phyloP scores from a whole-genome alignment of 805 yeast genomes.

The Ogataea paraovalis region DNA sequence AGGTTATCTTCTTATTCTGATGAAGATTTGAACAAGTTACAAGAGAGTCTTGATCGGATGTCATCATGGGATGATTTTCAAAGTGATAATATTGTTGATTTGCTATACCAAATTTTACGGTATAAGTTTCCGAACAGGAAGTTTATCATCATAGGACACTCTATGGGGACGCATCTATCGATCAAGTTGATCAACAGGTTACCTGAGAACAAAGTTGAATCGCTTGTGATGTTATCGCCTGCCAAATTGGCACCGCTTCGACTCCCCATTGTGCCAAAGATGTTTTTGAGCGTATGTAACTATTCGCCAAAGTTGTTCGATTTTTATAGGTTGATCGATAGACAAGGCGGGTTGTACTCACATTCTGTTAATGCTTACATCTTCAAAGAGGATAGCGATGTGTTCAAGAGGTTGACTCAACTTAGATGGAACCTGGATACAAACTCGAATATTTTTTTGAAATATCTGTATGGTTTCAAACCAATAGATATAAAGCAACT shows the following conservation, averaged over 20 bases:
- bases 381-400: slow-evolving; percentile 25
- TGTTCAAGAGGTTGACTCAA: slow-evolving; percentile 48
- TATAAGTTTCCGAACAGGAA: slow-evolving; percentile 40
- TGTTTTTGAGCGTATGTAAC: slow-evolving; percentile 31
- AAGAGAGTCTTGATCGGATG: slow-evolving; percentile 31
- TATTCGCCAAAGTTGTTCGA: slow-evolving; percentile 47
- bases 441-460: slow-evolving; percentile 48
- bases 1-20: slow-evolving; percentile 22
- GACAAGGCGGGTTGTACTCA: slow-evolving; percentile 60
- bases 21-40: slow-evolving; percentile 16
- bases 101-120: slow-evolving; percentile 35
- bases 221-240: slow-evolving; percentile 45
- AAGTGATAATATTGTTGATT: slow-evolving; percentile 38
- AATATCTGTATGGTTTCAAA: slow-evolving; percentile 48
- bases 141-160: slow-evolving; percentile 46
- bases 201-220: slow-evolving; percentile 39
- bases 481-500: slow-evolving; percentile 43
- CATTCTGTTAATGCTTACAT: slow-evolving; percentile 57
- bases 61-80: slow-evolving; percentile 37
- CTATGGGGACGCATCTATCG: slow-evolving; percentile 53
- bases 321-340: slow-evolving; percentile 52
- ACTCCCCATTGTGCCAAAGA: slow-evolving; percentile 15
- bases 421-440: slow-evolving; percentile 70
- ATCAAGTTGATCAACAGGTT: slow-evolving; percentile 38
- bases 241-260: slow-evolving; percentile 29